phyloP scores from a whole-genome alignment of 805 yeast genomes.

The Cyberlindnera nakhonratchasimensis region DNA sequence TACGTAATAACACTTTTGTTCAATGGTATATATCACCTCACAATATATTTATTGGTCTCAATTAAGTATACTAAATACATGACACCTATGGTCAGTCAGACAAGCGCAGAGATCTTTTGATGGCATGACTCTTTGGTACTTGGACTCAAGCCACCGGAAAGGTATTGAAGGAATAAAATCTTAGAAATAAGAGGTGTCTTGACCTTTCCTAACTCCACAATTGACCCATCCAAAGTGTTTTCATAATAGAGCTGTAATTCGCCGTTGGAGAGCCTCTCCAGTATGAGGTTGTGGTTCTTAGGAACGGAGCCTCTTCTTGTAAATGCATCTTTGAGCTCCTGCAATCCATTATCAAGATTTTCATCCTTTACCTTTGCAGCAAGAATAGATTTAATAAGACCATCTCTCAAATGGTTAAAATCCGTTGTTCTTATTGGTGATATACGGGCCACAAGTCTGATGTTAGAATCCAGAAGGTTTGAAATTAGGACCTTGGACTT shows the following conservation, averaged over 20 bases:
- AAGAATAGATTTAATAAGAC: conserved; percentile 74
- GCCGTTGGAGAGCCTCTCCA: conserved; percentile 53
- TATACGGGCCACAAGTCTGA: conserved; percentile 67
- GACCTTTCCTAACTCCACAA: conserved; percentile 52
- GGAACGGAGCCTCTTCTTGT: conserved; percentile 67
- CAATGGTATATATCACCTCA: too few species aligned
- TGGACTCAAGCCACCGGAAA: conserved; percentile 71
- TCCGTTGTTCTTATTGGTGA: conserved; percentile 90
- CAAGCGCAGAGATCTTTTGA: conserved; percentile 32
- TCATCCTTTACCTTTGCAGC: conserved; percentile 54
- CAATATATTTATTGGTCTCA: too few species aligned
- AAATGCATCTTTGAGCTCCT: conserved; percentile 61
- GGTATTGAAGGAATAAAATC: conserved; percentile 70
- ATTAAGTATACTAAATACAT: too few species aligned
- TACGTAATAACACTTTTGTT: too few species aligned
- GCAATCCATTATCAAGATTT: conserved; percentile 57
- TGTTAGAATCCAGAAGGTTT: conserved; percentile 53
- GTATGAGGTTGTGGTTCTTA: conserved; percentile 62
- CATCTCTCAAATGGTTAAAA: conserved; percentile 85
- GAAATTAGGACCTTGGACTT: conserved; percentile 52
- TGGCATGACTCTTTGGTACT: conserved; percentile 44
- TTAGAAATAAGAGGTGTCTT: conserved; percentile 59
- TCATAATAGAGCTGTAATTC: conserved; percentile 42
- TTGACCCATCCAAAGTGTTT: conserved; percentile 36
- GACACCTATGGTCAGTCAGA: conserved; percentile 6